Evolutionary conservation across 352 stramenopile species (phyloP).

Genomic region (Albugo candida): DNA sequence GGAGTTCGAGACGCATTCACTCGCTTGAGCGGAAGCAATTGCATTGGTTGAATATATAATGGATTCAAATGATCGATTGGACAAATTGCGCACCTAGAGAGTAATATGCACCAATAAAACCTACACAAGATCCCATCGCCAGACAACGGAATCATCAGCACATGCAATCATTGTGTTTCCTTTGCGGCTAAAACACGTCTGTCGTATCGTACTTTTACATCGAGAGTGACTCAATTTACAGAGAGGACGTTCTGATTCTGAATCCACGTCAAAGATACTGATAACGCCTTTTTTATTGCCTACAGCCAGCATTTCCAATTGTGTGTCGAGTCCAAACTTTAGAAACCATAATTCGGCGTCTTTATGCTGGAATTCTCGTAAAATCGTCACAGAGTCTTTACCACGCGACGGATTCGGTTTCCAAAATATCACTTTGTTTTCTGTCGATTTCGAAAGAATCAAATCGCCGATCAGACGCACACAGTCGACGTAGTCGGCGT

Average conservation of each 20-base stretch:
- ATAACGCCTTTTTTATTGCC: slow-evolving; percentile 68
- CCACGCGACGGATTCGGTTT: slow-evolving; percentile 70
- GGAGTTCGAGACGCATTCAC: too few relatives aligned
- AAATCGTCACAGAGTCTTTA: slow-evolving; percentile 59
- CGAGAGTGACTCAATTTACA: slow-evolving; percentile 53
- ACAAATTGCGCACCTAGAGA: too few relatives aligned
- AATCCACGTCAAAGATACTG: slow-evolving; percentile 61
- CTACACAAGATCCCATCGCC: slow-evolving; percentile 37
- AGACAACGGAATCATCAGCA: slow-evolving; percentile 53
- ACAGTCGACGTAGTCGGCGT: slow-evolving; percentile 83
- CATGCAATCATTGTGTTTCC: slow-evolving; percentile 49
- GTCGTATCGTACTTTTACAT: slow-evolving; percentile 60
- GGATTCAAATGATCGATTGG: too few relatives aligned
- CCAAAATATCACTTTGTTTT: slow-evolving; percentile 84
- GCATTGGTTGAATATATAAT: too few relatives aligned
- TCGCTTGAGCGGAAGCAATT: too few relatives aligned
- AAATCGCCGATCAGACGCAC: slow-evolving; percentile 60
- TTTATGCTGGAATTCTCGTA: slow-evolving; percentile 69
- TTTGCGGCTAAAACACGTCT: slow-evolving; percentile 59
- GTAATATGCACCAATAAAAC: too few relatives aligned
- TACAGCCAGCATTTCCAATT: slow-evolving; percentile 54
- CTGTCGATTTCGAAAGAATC: slow-evolving; percentile 66
- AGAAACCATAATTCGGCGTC: slow-evolving; percentile 76
- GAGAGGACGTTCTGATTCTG: slow-evolving; percentile 37
- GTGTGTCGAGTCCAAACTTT: slow-evolving; percentile 60